Percentiles rank a stretch among this genome's conserved stretches.
These are phyloP conservation scores for Arthrinium phaeospermum DNA, from an alignment of 2,329 filamentous ascomycete species.

Conservation along the genomic window DNA sequence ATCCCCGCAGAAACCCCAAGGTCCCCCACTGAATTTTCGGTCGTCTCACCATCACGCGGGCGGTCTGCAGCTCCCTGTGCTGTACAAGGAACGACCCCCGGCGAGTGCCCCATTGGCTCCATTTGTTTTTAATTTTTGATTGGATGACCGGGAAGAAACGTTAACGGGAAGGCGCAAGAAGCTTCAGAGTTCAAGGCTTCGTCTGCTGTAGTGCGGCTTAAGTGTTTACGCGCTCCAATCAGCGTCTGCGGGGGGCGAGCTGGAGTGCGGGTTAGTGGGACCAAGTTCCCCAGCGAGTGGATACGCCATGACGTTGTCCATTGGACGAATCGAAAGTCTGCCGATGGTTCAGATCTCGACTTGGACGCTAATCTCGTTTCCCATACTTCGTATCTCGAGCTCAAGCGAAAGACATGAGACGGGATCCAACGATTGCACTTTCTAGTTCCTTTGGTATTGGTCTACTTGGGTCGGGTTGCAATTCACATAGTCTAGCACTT, in stretches of 20 bases:
- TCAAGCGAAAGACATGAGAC: background rate
- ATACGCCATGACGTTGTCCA: background rate
- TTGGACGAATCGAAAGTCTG: background rate
- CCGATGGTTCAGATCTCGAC: background rate
- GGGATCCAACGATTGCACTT: background rate
- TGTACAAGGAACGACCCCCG: background rate
- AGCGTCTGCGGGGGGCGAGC: background rate
- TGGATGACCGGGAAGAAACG: background rate
- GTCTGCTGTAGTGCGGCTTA: background rate
- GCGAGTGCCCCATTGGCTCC: background rate
- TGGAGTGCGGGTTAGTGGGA: background rate
- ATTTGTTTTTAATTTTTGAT: background rate
- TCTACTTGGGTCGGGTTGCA: background rate
- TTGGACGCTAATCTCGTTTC: background rate
- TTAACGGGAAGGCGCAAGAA: background rate
- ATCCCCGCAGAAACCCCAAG: conserved; percentile 9
- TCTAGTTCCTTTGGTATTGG: background rate
- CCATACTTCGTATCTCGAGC: background rate
- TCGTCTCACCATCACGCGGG: conserved; percentile 4
- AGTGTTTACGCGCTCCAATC: conserved; percentile 10
- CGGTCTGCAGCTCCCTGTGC: background rate
- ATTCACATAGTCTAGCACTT: too few relatives aligned
- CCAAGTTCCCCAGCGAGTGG: background rate
- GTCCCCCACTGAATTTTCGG: background rate
- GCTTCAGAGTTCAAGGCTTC: conserved; percentile 8